phyloP scores from a whole-genome alignment of 2,329 filamentous ascomycete genomes.

The Colletotrichum sp. region DNA sequence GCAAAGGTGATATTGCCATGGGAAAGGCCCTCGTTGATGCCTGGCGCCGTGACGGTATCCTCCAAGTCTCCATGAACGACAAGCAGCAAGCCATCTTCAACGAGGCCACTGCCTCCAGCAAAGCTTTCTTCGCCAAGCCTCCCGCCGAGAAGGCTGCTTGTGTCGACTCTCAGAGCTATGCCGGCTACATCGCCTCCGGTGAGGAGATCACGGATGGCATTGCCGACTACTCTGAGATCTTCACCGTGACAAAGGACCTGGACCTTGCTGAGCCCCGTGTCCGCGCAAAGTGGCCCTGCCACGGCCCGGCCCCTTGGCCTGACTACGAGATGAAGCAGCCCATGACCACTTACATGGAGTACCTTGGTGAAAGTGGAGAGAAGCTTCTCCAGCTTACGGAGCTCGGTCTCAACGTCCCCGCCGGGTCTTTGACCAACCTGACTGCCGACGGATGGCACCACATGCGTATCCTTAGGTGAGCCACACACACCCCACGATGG shows the following conservation, averaged over 20 bases:
- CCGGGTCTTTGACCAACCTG: constrained; percentile 43
- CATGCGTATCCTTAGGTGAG: constrained; percentile 50
- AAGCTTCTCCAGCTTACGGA: constrained; percentile 51
- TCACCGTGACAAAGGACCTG: constrained; percentile 56
- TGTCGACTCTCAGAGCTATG: constrained; percentile 49
- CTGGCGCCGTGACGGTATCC: constrained; percentile 50
- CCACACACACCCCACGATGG: background rate
- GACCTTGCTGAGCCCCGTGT: constrained; percentile 42
- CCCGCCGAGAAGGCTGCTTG: constrained; percentile 44
- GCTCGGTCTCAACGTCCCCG: constrained; percentile 45
- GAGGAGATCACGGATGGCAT: constrained; percentile 54
- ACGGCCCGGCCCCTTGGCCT: constrained; percentile 55
- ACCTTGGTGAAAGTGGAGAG: constrained; percentile 46
- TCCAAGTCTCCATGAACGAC: constrained; percentile 47
- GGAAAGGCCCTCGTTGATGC: constrained; percentile 45
- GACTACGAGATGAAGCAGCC: constrained; percentile 42
- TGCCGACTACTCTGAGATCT: constrained; percentile 58
- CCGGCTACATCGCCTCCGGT: constrained; percentile 54
- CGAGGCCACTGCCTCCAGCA: constrained; percentile 40
- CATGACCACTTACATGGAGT: constrained; percentile 46
- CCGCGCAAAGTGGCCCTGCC: constrained; percentile 49
- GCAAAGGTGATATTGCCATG: constrained; percentile 36
- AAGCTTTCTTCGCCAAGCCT: constrained; percentile 42
- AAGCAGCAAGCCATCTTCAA: constrained; percentile 39
- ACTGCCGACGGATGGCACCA: constrained; percentile 58